Conservation (phyloP, 768 basidiomycete species). For the Saitozyma sp. region DNA sequence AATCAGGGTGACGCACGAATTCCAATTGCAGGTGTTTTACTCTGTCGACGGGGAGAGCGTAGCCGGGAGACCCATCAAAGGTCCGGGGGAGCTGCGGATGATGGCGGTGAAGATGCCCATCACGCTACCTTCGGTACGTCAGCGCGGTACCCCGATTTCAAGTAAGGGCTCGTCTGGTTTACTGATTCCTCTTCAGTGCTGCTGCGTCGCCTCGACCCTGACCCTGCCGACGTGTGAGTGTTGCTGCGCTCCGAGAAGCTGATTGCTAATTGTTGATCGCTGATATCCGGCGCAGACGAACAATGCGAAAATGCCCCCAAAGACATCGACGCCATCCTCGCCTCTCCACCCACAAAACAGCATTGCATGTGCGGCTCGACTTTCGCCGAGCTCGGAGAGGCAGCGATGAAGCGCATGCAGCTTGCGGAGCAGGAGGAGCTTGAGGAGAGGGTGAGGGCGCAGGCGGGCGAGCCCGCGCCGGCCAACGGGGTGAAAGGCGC, state of each 20-base stretch:
- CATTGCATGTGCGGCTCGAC: slow-evolving; percentile 37
- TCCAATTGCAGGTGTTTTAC: slow-evolving; percentile 45
- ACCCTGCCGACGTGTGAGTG: slow-evolving; percentile 34
- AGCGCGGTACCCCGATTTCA: neutral
- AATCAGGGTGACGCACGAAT: slow-evolving; percentile 42
- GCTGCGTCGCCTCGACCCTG: slow-evolving; percentile 20
- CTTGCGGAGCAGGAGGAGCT: slow-evolving; percentile 23
- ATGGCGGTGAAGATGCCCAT: slow-evolving; percentile 39
- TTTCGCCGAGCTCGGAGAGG: slow-evolving; percentile 39
- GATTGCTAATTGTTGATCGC: neutral
- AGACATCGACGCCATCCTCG: slow-evolving; percentile 30
- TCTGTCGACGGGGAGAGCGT: slow-evolving; percentile 42
- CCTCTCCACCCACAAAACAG: slow-evolving; percentile 20
- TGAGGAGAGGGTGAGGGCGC: slow-evolving; percentile 6
- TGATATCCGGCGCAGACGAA: slow-evolving; percentile 15
- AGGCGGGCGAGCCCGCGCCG: neutral
- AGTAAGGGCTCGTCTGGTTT: no score
- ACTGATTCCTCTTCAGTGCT: slow-evolving; percentile 8
- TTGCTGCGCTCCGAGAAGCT: slow-evolving; percentile 1
- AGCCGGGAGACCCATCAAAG: slow-evolving; percentile 23
- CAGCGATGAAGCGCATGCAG: slow-evolving; percentile 32
- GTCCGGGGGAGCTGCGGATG: slow-evolving; percentile 48
- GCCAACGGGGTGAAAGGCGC: no score
- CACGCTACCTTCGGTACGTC: slow-evolving; percentile 46
- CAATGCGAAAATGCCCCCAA: slow-evolving; percentile 8